phyloP scores from a whole-genome alignment of 768 basidiomycete genomes.

The Tylopilus plumbeoviolaceoides region DNA sequence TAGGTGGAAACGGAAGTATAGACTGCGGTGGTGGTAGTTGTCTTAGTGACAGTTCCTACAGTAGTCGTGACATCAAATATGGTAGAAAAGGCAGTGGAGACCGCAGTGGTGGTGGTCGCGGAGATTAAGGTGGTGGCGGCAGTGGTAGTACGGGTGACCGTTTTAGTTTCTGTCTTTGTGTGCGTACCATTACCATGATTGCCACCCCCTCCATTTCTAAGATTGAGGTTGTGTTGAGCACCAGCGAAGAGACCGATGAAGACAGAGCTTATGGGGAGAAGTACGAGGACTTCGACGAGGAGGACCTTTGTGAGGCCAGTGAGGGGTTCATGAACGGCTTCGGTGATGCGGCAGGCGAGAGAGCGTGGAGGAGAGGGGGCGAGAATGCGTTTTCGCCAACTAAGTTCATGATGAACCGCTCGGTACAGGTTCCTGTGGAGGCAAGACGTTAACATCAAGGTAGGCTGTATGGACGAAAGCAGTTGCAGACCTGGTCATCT shows the following conservation, averaged over 20 bases:
- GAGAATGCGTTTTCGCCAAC: slow-evolving; percentile 38
- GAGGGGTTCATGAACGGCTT: slow-evolving; percentile 69
- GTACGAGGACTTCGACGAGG: slow-evolving; percentile 64
- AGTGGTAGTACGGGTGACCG: slow-evolving; percentile 31
- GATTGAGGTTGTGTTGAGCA: slow-evolving; percentile 69
- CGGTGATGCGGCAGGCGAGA: slow-evolving; percentile 35
- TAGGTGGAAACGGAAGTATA: slow-evolving; percentile 37
- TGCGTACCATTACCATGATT: slow-evolving; percentile 32
- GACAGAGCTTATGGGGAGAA: slow-evolving; percentile 79
- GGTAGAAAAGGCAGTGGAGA: slow-evolving; percentile 30
- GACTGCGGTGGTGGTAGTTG: slow-evolving; percentile 35
- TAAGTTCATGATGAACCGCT: slow-evolving; percentile 27
- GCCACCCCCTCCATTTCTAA: slow-evolving; percentile 36
- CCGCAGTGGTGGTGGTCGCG: slow-evolving; percentile 33
- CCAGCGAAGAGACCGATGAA: slow-evolving; percentile 95
- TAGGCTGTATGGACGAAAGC: neutral
- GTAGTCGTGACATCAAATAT: slow-evolving; percentile 33
- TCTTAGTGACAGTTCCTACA: slow-evolving; percentile 40
- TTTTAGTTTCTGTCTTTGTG: slow-evolving; percentile 31
- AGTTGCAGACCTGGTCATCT: slow-evolving; percentile 33
- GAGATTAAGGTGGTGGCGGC: slow-evolving; percentile 28
- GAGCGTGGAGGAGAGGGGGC: slow-evolving; percentile 37
- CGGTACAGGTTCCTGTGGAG: slow-evolving; percentile 17
- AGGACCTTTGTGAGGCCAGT: slow-evolving; percentile 83
- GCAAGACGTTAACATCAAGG: slow-evolving; percentile 1